These are phyloP conservation scores for Spencermartinsiella europaea DNA, from an alignment of 805 yeast genomes.

Conservation along the genomic window DNA sequence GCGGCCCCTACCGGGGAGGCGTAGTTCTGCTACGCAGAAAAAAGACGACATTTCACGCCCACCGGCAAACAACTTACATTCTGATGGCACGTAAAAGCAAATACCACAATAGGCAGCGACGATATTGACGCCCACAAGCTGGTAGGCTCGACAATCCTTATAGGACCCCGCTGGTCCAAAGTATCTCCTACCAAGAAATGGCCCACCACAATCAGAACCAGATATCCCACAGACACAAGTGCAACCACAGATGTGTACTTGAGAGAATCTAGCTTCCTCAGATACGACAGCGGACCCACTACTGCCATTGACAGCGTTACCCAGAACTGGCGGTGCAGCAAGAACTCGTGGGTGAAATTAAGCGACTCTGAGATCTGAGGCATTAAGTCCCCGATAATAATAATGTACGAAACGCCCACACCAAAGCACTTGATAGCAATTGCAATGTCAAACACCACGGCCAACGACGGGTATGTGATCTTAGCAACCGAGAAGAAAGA, in stretches of 20 bases:
- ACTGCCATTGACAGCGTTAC: slow-evolving; percentile 38
- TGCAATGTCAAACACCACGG: slow-evolving; percentile 65
- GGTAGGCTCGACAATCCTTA: slow-evolving; percentile 45
- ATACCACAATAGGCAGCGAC: slow-evolving; percentile 85
- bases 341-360: slow-evolving; percentile 14
- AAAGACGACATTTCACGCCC: background rate
- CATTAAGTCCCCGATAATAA: slow-evolving; percentile 70
- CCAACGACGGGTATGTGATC: slow-evolving; percentile 62
- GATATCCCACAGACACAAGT: slow-evolving; percentile 70
- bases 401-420: slow-evolving; percentile 68
- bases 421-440: slow-evolving; percentile 77
- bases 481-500: slow-evolving; percentile 64
- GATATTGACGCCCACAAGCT: slow-evolving; percentile 45
- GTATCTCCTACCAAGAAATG: slow-evolving; percentile 62
- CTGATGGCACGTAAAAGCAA: slow-evolving; percentile 95
- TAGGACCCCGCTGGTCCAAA: slow-evolving; percentile 43
- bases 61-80: slow-evolving; percentile 35
- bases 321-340: slow-evolving; percentile 41
- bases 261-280: slow-evolving; percentile 72
- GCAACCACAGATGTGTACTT: slow-evolving; percentile 84
- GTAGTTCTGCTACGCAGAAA: no score
- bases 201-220: slow-evolving; percentile 65
- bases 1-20: no score
- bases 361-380: slow-evolving; percentile 41
- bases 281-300: slow-evolving; percentile 59